Evolutionary conservation across 1,284 basidiomycete species (phyloP), one percentile per base, ranked within the genome.

Genomic region (Cerrena zonata): DNA sequence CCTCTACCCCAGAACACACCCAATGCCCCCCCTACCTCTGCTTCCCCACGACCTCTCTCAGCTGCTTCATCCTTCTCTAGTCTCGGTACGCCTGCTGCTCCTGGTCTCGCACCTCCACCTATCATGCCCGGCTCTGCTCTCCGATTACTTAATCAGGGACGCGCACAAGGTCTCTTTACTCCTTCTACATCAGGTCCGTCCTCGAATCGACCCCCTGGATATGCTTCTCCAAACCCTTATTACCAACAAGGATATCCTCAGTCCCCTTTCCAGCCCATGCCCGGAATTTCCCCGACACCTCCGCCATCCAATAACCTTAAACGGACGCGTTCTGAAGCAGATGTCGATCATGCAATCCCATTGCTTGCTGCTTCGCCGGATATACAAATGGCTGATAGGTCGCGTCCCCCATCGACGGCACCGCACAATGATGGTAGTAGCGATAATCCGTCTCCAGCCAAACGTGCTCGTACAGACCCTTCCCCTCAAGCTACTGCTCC

Each of bases 101-200:
- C 78, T 49, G 75, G 78, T 56, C 74, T 88, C 50, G 82, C 82
- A 2, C 80, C 86, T n/a, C 77, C 86, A 41, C 84, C 86, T 43
- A 88, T 89, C 60, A 81, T 87, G 78, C 86, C 86, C 34, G 84
- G 87, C 48, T 88, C 87, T 45, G 88, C 88, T 22, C 77, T 88
- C 37, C 82, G 84, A 48, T 74, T 90, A 42, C 75, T 91, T 38
- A 85, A 88, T 61, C 87, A 91, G 74, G 89, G 89, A 50, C 82
- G 88, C 49, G 88, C 89, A 0, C 87, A 91, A 70, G 89, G 89
- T 47, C 75, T 91, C 23, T 89, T 90, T 63, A 89, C 88, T 11
- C 86, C 86, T 2, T 87, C 86, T 21, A 89, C 86, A 12, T 84
- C 87, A 45, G 67, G 69, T 50, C 65, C 69, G 61, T 66, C 52